Evolutionary conservation across 305 asterid genomes (phyloP).

Genomic region (Solanum chacoense): DNA sequence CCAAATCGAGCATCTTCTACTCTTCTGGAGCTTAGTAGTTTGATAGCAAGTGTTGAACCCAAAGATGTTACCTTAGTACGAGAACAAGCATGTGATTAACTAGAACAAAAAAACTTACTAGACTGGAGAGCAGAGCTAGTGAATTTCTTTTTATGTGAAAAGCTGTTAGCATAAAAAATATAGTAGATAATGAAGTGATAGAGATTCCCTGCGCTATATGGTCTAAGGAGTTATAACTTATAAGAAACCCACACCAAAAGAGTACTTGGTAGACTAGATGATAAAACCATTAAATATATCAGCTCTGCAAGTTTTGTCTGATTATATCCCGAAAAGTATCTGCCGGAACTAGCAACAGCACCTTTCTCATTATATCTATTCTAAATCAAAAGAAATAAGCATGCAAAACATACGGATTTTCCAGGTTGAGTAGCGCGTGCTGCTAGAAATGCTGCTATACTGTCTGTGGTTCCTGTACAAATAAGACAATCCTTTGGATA

Average conservation of each 20-base stretch:
- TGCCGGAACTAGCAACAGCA: not conserved
- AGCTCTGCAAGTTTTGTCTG: not conserved
- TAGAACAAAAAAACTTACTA: not conserved
- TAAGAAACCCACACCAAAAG: not conserved
- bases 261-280: not conserved
- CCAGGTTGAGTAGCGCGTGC: slow-evolving; percentile 82
- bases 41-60: slow-evolving; percentile 94
- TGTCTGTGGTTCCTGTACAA: slow-evolving; percentile 94
- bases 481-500: slow-evolving; percentile 59
- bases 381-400: not conserved
- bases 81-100: not conserved
- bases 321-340: not conserved
- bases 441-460: slow-evolving; percentile 91
- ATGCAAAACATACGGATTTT: slow-evolving; percentile 50
- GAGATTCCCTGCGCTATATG: not conserved
- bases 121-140: not conserved
- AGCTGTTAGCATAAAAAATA: not conserved
- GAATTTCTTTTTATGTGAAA: not conserved
- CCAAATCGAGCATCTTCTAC: slow-evolving; percentile 92
- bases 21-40: slow-evolving; percentile 75
- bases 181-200: not conserved
- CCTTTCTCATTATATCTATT: not conserved
- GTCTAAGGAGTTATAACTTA: not conserved
- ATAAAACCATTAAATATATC: not conserved
- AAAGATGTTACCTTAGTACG: slow-evolving; percentile 66